Base-by-base conservation (phyloP, 306 rosid species). In the Trifolium subterraneum region DNA sequence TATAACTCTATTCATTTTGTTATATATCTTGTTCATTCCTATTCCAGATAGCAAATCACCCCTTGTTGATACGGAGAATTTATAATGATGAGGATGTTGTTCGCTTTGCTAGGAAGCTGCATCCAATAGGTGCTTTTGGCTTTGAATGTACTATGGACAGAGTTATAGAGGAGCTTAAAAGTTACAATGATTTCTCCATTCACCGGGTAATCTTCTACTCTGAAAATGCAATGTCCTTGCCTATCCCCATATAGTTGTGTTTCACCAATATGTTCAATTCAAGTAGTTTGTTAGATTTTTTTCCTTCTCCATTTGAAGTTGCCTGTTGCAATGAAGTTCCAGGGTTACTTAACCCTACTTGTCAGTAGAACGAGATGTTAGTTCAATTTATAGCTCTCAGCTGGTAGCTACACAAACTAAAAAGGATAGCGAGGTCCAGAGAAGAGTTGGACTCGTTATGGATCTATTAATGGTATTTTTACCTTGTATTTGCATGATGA, bases 31-130 rank as follows among this genome's bases (percentile, higher is more conserved):
- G 14, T 70, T 39, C 18, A 41, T 78, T 68, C 23, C 55, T 48
- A 63, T 75, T 81, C 77, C 83, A 94, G 98, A 94, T 94, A 79
- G 97, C 97, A 71, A 94, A 91, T 82, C 97, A 94, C 82, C 98
- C 98, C 77, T 87, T 91, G 88, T 83, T 94, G 77, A 89, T 94
- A 75, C 84, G 98, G 93, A 86, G 89, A 39, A 87, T 91, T 54
- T 94, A 94, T 78, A 88, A 79, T 61, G 96, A 94, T 39, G 95
- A 88, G 60, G 98, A 94, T 79, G 97, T 94, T 16, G 71, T 76
- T 82, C 95, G 90, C 86, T 94, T 87, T 90, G 96, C 95, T 39
- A 83, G 83, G 84, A 90, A 78, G 84, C 84, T 94, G 58, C 90
- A 88, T 75, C 95, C 95, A 1, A 8, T 90, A 39, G 97, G 98